Base-by-base conservation (phyloP, 208 protist genomes). In the Acanthamoeba healyi region DNA sequence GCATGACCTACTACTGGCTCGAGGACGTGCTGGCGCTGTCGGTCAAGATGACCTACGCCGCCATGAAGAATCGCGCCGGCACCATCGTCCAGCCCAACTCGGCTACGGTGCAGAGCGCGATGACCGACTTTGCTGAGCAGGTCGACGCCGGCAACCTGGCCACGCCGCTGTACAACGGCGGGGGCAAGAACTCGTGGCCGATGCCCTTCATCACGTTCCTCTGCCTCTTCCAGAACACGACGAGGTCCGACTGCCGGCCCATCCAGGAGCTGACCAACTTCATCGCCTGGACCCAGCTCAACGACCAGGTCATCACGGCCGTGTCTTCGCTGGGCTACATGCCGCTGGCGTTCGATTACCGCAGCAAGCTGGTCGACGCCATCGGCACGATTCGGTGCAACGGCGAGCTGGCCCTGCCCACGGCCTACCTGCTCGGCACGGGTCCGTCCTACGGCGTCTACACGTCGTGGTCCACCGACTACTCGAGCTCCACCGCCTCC, bases 1-100 rank as follows among this genome's bases (percentile, higher is more conserved):
- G 70, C 29, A 79, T 79, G 70, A 79, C 70, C 17, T 79, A 79
- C 12, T 79, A 79, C 34, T 79, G 70, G 70, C 70, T 79, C 19
- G 70, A 79, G 70, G 70, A 79, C 10, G 70, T 79, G n/a, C 70
- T 79, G 32, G 36, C 70, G 0, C 70, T n/a, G n/a, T n/a, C n/a
- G n/a, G n/a, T 79, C 70, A 79, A 79, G 36, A 79, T 79, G 70
- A 79, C 0, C 1, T 79, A 49, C 70, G 70, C 70, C 70, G 70
- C 70, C 0, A 79, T 79, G 70, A 79, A 79, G 36, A 79, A 79
- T 24, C 0, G 70, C 1, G 12, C 42, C 70, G 70, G 70, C 0
- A 79, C 17, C 36, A n/a, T 46, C 0, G 70, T 79, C 3, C 70
- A 79, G 70, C 70, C 70, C 40, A 15, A 5, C 36, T 79, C 70